Evolutionary conservation across 2,329 filamentous ascomycete genomes (phyloP), one percentile per base, ranked within the genome.

Genomic region (Ascochyta pisi): DNA sequence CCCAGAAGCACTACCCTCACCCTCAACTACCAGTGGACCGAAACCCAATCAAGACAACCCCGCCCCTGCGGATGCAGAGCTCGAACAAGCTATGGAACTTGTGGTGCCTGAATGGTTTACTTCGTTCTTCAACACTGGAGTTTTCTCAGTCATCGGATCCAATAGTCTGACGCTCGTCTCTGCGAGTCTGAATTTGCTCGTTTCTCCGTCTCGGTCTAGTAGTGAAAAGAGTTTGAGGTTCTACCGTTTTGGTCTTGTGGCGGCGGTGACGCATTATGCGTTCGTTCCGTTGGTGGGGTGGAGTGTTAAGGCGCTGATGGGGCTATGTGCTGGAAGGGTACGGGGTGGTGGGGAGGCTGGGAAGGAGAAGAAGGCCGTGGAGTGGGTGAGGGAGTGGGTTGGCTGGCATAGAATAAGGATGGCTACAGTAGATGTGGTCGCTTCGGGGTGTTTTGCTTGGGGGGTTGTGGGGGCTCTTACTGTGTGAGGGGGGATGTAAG

Each of bases 371-470:
- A 47, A 35, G 35, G 63, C 61, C 40, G 55, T 45, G 16, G 49
- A 38, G 23, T 45, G 26, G 39, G 34, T 67, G 24, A 37, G 33
- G 37, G 61, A 69, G 41, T 71, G 66, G 68, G 55, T 63, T 23
- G 52, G 59, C 3, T 56, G 53, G 42, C 68, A 68, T 57, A 62
- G 19, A 44, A 16, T 64, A 0, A 43, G 68, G 54, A 65, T 67
- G 63, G 35, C 24, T 15, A 68, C 47, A 13, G 67, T 69, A 34
- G 67, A 71, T 63, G 8, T 63, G n/a, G 22, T 54, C 27, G 65
- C 67, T 55, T 69, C 58, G 66, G 55, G 43, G 22, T 54, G 55
- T 45, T 70, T 66, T 60, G 47, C 34, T 60, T 29, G 64, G 57
- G n/a, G 61, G 41, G 40, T 24, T 44, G 35, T 65, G 8, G 50